Percentiles rank a stretch among this genome's conserved stretches.
Evolutionary conservation across 2,329 filamentous ascomycete genomes (phyloP).

Genomic region (Pleurostoma richardsiae): DNA sequence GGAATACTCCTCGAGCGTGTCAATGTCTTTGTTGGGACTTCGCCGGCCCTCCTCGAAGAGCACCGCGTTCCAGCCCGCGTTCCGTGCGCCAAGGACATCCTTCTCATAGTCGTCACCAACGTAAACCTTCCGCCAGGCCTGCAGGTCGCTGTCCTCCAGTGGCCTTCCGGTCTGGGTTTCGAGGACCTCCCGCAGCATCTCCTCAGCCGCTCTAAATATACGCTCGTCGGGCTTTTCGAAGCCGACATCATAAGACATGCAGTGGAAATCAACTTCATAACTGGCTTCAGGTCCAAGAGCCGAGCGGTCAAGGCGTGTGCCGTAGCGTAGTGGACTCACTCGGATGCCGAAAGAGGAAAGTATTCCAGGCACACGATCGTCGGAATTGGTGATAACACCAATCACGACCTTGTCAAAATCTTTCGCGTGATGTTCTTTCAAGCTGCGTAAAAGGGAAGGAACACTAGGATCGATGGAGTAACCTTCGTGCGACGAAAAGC

Average conservation of each 20-base stretch:
- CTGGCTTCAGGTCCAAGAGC: neutral
- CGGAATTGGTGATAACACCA: slow-evolving; percentile 59
- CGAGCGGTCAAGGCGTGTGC: slow-evolving; percentile 1
- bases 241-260: slow-evolving; percentile 60
- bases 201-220: slow-evolving; percentile 52
- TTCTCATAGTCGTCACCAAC: slow-evolving; percentile 12
- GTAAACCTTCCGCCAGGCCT: slow-evolving; percentile 8
- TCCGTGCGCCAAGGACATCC: slow-evolving; percentile 7
- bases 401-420: slow-evolving; percentile 35
- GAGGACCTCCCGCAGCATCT: slow-evolving; percentile 29
- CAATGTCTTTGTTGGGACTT: neutral
- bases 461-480: slow-evolving; percentile 45
- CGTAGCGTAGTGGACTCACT: slow-evolving; percentile 31
- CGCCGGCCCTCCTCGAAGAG: neutral
- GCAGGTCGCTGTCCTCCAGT: slow-evolving; percentile 5
- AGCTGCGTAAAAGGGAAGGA: slow-evolving; percentile 19
- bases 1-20: neutral
- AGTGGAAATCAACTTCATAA: slow-evolving; percentile 47
- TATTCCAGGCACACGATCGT: slow-evolving; percentile 51
- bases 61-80: slow-evolving; percentile 9
- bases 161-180: neutral
- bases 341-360: slow-evolving; percentile 47
- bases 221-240: slow-evolving; percentile 49
- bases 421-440: slow-evolving; percentile 12
- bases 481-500: slow-evolving; percentile 48